A percentile compares a stretch with the other conserved stretches of the same genome.
Conservation (phyloP, 1,284 basidiomycete species). For the Tilletia caries region DNA sequence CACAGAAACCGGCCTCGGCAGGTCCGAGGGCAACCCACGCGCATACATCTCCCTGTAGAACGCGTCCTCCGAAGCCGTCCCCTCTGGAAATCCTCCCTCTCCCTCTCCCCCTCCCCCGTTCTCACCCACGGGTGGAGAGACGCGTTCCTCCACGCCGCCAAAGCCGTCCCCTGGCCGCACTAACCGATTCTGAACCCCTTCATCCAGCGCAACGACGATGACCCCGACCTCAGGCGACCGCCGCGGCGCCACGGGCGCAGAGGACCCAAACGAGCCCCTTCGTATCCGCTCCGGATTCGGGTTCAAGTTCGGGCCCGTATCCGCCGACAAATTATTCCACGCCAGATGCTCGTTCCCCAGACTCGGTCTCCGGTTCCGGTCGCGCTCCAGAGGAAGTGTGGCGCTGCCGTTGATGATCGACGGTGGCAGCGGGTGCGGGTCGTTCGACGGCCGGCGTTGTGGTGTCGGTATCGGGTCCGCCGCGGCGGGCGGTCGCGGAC, state of each 20-base stretch:
- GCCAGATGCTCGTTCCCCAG: slow-evolving; percentile 1
- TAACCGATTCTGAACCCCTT: not conserved
- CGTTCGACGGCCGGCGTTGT: not conserved
- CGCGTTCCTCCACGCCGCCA: no score
- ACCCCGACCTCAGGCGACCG: not conserved
- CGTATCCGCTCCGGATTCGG: not conserved
- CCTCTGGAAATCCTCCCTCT: not conserved
- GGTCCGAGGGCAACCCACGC: not conserved
- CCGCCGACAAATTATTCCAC: not conserved
- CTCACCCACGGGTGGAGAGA: no score
- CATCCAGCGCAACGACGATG: not conserved
- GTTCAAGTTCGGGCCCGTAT: no score
- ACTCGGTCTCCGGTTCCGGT: not conserved
- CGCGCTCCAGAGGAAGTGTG: not conserved
- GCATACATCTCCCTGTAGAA: not conserved
- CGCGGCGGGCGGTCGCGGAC: not conserved
- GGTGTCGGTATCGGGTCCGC: no score
- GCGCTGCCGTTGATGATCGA: not conserved
- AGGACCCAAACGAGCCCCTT: slow-evolving; percentile 4
- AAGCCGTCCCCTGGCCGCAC: no score
- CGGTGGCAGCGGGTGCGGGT: slow-evolving; percentile 6
- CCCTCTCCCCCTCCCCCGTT: no score
- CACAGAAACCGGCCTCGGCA: slow-evolving; percentile 3
- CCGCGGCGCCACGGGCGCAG: no score
- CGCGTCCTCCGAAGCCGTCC: not conserved